Conservation (phyloP, 108 stramenopile species). For the Cyclotella sp. region DNA sequence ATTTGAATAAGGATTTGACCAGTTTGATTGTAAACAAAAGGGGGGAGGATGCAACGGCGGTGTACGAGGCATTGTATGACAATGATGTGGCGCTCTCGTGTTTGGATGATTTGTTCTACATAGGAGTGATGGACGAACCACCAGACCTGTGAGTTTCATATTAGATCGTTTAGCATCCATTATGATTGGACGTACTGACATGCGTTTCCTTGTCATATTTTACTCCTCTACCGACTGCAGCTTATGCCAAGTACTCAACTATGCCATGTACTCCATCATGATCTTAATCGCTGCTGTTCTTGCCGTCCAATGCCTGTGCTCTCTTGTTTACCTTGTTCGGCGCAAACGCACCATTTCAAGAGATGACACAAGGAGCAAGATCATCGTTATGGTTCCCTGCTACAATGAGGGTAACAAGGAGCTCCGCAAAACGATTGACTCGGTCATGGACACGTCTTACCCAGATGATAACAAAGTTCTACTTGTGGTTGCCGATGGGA, state of each 20-base stretch:
- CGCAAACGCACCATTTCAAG: constrained; percentile 43
- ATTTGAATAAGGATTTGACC: constrained; percentile 49
- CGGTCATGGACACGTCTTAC: constrained; percentile 59
- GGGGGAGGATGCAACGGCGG: constrained; percentile 53
- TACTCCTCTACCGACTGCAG: neutral
- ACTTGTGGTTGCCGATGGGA: constrained; percentile 64
- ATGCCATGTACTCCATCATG: constrained; percentile 59
- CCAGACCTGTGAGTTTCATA: constrained; percentile 25
- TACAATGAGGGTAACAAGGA: constrained; percentile 70
- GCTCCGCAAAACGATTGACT: constrained; percentile 62
- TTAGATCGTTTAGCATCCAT: neutral
- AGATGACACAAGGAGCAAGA: constrained; percentile 50
- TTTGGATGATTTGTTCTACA: constrained; percentile 52
- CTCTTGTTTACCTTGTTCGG: constrained; percentile 52
- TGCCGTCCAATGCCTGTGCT: constrained; percentile 59
- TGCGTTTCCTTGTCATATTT: neutral
- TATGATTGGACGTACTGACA: neutral
- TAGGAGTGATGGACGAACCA: constrained; percentile 49
- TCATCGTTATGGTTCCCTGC: constrained; percentile 71
- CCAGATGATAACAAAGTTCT: constrained; percentile 67
- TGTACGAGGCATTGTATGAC: constrained; percentile 54
- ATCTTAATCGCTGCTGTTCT: constrained; percentile 57
- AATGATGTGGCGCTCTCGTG: constrained; percentile 47
- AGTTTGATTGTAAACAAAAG: constrained; percentile 55
- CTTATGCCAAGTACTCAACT: constrained; percentile 36